A percentile compares a stretch with the other conserved stretches of the same genome.
Evolutionary conservation across 306 rosid genomes (phyloP).

Genomic region (Rubus parviflorus): DNA sequence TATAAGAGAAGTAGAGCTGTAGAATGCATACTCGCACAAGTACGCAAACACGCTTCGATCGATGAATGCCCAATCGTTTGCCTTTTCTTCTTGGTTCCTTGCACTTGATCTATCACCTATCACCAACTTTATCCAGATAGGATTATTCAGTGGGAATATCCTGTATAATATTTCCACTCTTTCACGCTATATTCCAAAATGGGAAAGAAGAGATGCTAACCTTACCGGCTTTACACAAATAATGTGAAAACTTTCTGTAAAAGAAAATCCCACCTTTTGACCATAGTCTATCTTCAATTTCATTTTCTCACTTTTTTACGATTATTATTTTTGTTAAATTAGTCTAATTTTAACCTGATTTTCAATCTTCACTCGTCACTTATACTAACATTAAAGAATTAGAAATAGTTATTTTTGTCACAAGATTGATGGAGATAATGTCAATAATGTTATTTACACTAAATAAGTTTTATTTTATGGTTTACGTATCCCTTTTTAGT

Average conservation of each 20-base stretch:
- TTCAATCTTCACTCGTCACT: too few species aligned
- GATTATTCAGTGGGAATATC: slow-evolving; percentile 38
- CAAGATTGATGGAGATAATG: too few species aligned
- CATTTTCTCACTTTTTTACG: too few species aligned
- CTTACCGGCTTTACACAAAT: neutral
- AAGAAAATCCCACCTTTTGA: neutral
- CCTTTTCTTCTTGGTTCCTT: slow-evolving; percentile 29
- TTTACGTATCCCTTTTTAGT: too few species aligned
- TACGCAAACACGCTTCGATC: slow-evolving; percentile 14
- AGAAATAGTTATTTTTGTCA: too few species aligned
- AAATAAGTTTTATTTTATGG: too few species aligned
- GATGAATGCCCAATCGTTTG: slow-evolving; percentile 18
- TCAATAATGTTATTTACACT: too few species aligned
- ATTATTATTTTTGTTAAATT: too few species aligned
- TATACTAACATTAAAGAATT: too few species aligned
- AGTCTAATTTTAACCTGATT: too few species aligned
- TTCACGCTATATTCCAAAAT: neutral
- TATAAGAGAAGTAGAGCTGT: neutral
- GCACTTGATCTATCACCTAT: slow-evolving; percentile 3
- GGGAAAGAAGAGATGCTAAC: neutral
- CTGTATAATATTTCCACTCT: neutral
- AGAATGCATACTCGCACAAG: slow-evolving; percentile 33
- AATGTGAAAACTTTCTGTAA: neutral
- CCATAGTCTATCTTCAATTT: neutral
- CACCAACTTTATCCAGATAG: slow-evolving; percentile 37